Evolutionary conservation across 108 stramenopile genomes (phyloP), one percentile per base, ranked within the genome.

Genomic region (Parmales sp.): DNA sequence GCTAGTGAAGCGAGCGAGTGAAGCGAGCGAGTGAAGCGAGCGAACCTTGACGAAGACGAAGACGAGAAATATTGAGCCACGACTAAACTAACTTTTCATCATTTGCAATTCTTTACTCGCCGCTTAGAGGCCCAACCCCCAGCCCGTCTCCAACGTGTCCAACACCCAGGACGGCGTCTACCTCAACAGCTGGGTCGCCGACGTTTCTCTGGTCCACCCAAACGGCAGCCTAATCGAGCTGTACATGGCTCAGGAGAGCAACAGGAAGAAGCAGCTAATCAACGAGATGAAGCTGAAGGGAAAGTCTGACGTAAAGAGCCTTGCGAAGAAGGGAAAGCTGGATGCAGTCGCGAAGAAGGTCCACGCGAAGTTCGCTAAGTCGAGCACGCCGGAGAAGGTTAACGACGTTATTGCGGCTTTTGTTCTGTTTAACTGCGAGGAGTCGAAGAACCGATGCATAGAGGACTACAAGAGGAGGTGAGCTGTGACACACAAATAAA

Each of bases 251-350:
- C 19, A 48, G 46, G 46, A 48, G 46, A 11, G 8, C 8, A 23
- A n/a, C 46, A 4, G 19, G 46, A 48, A 48, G 46, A 4, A 23
- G 23, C 19, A 23, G 46, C 19, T 23, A 48, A 23, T 48, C 23
- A n/a, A 23, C 3, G 46, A 48, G 46, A 23, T 48, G 22, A 48
- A 48, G 46, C 46, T 48, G 22, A n/a, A 48, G 23, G n/a, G n/a
- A n/a, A n/a, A n/a, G n/a, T n/a, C n/a, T n/a, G n/a, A n/a, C n/a
- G n/a, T n/a, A n/a, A n/a, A n/a, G n/a, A n/a, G n/a, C n/a, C n/a
- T n/a, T n/a, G n/a, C n/a, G n/a, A 48, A 48, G 46, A 48, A 23
- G 46, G 46, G 46, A n/a, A 48, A 48, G 46, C 46, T 48, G 2
- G 16, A 3, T 23, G 46, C 46, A 6, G 46, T 23, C 46, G 23